A percentile compares a stretch with the other conserved stretches of the same genome.
Evolutionary conservation across 345 rosid species (phyloP).

Genomic region (Eucalyptus curtisii): DNA sequence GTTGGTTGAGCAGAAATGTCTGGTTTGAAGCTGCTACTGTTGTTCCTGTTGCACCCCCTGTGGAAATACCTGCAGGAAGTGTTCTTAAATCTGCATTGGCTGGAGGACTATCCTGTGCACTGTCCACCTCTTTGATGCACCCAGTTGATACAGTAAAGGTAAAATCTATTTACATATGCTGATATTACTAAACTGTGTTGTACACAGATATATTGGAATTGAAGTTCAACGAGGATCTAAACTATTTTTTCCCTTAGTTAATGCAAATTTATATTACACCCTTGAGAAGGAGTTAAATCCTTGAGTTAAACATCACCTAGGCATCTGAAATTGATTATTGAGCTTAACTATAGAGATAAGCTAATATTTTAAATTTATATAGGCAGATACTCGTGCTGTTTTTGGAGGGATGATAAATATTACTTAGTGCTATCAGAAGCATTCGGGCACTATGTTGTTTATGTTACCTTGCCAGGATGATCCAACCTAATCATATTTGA

Average conservation of each 20-base stretch:
- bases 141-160: constrained; percentile 93
- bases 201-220: neutral
- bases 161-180: neutral
- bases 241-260: neutral
- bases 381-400: neutral
- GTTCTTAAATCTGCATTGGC: constrained; percentile 94
- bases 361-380: neutral
- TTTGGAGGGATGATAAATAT: neutral
- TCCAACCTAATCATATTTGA: neutral
- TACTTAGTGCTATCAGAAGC: neutral
- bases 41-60: constrained; percentile 93
- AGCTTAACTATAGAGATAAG: neutral
- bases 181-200: neutral
- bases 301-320: neutral
- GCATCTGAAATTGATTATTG: neutral
- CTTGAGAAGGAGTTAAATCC: neutral
- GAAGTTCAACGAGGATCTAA: neutral
- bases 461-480: neutral
- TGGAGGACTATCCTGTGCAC: constrained; percentile 93
- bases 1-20: constrained; percentile 41
- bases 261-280: neutral
- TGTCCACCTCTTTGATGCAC: constrained; percentile 77
- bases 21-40: constrained; percentile 99
- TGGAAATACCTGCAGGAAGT: constrained; percentile 78
- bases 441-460: neutral